Evolutionary conservation across 2,329 filamentous ascomycete species (phyloP).

Genomic region (Colletotrichum nymphaeae): DNA sequence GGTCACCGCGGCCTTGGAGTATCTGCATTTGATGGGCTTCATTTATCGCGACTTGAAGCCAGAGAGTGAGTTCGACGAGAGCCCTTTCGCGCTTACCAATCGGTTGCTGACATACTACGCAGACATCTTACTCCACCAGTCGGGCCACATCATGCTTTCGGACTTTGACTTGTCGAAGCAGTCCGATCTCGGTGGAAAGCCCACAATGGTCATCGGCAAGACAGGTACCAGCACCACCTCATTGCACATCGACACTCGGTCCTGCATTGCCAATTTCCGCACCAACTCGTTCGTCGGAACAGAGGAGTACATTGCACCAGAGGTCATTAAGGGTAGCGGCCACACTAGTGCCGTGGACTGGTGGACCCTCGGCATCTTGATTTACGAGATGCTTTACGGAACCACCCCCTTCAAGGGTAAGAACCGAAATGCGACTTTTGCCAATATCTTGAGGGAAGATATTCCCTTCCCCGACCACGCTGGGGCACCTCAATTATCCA

Average conservation of each 20-base stretch:
- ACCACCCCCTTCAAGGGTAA: conserved; percentile 99
- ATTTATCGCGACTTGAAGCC: conserved; percentile 98
- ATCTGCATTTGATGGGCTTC: conserved; percentile 98
- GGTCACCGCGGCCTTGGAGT: conserved; percentile 95
- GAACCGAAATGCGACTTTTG: conserved; percentile 97
- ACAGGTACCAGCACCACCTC: conserved; percentile 88
- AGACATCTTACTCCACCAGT: conserved; percentile 98
- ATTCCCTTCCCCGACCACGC: conserved; percentile 94
- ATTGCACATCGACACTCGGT: conserved; percentile 97
- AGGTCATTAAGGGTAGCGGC: conserved; percentile 98
- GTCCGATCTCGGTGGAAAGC: conserved; percentile 93
- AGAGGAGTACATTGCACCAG: conserved; percentile 98
- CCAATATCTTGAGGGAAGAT: conserved; percentile 95
- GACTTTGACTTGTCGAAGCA: conserved; percentile 99
- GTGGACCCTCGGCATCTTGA: conserved; percentile 97
- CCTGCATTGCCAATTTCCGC: conserved; percentile 97
- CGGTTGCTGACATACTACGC: conserved; percentile 26
- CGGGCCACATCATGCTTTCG: conserved; percentile 99
- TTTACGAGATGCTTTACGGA: conserved; percentile 99
- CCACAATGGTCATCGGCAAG: conserved; percentile 96
- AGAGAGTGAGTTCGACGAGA: conserved; percentile 77
- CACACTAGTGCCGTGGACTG: conserved; percentile 99
- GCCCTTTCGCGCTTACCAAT: conserved; percentile 22
- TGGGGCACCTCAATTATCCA: conserved; percentile 86
- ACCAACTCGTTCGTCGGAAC: conserved; percentile 99